These are phyloP conservation scores for Ambrosiella beaveri DNA, from an alignment of 2,329 filamentous ascomycete species.

Conservation along the genomic window DNA sequence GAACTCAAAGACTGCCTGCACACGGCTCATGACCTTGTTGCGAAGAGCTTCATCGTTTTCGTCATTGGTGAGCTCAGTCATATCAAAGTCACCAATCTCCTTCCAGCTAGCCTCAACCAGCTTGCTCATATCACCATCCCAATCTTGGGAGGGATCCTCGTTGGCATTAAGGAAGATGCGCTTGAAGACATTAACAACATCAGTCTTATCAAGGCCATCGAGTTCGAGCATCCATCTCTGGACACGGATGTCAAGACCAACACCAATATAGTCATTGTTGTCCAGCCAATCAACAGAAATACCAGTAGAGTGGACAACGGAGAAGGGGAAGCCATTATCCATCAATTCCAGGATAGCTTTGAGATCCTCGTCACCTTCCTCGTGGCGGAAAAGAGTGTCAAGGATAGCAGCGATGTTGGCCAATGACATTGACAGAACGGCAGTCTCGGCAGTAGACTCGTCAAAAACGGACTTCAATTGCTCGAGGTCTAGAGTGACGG, in stretches of 20 bases:
- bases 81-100: conserved; percentile 11
- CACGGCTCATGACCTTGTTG: conserved; percentile 3
- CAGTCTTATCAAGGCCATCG: conserved; percentile 12
- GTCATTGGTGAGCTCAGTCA: conserved; percentile 9
- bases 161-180: conserved; percentile 19
- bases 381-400: conserved; percentile 15
- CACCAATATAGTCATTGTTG: conserved; percentile 14
- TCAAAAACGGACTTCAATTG: conserved; percentile 12
- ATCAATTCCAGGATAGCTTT: conserved; percentile 19
- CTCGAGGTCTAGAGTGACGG: conserved; percentile 19
- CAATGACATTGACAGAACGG: conserved; percentile 16
- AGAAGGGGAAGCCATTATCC: conserved; percentile 19
- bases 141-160: conserved; percentile 16
- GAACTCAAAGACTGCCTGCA: conserved; percentile 9
- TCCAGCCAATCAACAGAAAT: conserved; percentile 13
- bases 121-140: conserved; percentile 15
- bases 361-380: conserved; percentile 14
- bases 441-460: conserved; percentile 2
- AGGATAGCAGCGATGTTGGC: conserved; percentile 23
- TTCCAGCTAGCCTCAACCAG: conserved; percentile 8
- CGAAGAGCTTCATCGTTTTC: conserved; percentile 7
- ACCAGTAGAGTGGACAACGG: conserved; percentile 16
- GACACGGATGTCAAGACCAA: conserved; percentile 24
- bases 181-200: conserved; percentile 16
- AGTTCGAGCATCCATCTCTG: conserved; percentile 19